These are phyloP conservation scores for Limonomyces culmigenus DNA, from an alignment of 1,284 basidiomycete genomes.

Conservation along the genomic window DNA sequence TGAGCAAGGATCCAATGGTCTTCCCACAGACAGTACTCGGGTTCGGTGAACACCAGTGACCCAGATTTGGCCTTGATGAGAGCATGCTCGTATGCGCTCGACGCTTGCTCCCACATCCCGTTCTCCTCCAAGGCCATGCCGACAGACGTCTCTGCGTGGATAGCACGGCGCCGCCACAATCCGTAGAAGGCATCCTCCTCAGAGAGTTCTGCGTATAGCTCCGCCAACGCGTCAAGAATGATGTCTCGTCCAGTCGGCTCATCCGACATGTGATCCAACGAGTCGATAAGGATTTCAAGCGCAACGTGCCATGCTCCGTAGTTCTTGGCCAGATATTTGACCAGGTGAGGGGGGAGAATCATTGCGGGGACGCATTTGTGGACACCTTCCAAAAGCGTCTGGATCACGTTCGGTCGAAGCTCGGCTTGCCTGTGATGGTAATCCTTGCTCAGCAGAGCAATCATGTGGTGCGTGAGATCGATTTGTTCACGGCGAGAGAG, in stretches of 20 bases:
- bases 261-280: constrained; percentile 65
- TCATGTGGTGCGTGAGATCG: constrained; percentile 82
- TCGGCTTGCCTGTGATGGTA: constrained; percentile 85
- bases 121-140: constrained; percentile 93
- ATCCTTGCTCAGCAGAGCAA: constrained; percentile 84
- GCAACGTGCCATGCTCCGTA: constrained; percentile 92
- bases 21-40: constrained; percentile 97
- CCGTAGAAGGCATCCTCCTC: constrained; percentile 99
- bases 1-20: constrained; percentile 98
- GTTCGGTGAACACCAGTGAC: constrained; percentile 81
- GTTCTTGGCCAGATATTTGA: constrained; percentile 94
- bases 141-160: constrained; percentile 84
- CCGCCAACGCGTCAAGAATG: constrained; percentile 82
- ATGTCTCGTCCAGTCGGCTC: constrained; percentile 73
- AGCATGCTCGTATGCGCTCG: constrained; percentile 80
- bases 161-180: constrained; percentile 79
- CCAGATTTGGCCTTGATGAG: constrained; percentile 79
- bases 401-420: constrained; percentile 87
- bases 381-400: constrained; percentile 78
- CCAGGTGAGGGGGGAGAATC: constrained; percentile 83
- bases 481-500: constrained; percentile 78
- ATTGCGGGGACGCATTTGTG: constrained; percentile 77
- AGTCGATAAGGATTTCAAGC: constrained; percentile 77
- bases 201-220: constrained; percentile 88
- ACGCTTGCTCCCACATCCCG: constrained; percentile 93